Percentiles rank a stretch among this genome's conserved stretches.
Conservation (phyloP, 441 rosid genomes). For the Populus tomentosa region DNA sequence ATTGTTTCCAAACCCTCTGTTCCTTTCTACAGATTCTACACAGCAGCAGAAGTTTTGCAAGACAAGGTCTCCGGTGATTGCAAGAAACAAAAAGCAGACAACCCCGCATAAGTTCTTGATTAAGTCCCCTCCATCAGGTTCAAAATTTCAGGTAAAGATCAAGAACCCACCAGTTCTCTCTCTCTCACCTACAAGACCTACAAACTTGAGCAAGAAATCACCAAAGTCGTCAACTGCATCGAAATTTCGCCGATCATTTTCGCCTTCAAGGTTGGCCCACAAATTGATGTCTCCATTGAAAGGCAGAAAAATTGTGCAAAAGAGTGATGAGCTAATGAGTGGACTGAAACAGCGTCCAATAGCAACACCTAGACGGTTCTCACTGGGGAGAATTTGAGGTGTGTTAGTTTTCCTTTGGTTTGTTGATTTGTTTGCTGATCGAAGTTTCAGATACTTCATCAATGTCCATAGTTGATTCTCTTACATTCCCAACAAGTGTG, state of each 20-base stretch:
- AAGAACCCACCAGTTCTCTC: slow-evolving; percentile 43
- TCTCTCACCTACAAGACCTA: slow-evolving; percentile 49
- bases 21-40: slow-evolving; percentile 41
- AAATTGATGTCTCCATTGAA: slow-evolving; percentile 77
- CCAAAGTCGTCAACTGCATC: slow-evolving; percentile 34
- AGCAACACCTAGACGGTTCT: slow-evolving; percentile 32
- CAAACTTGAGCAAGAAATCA: slow-evolving; percentile 37
- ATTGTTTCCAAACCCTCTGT: slow-evolving; percentile 84
- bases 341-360: slow-evolving; percentile 72
- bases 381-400: slow-evolving; percentile 56
- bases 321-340: slow-evolving; percentile 37
- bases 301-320: slow-evolving; percentile 53
- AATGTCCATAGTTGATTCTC: slow-evolving; percentile 21
- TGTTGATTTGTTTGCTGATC: background rate
- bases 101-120: slow-evolving; percentile 85
- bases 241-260: slow-evolving; percentile 63
- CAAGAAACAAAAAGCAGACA: slow-evolving; percentile 29
- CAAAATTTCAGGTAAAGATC: slow-evolving; percentile 77
- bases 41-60: slow-evolving; percentile 61
- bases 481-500: slow-evolving; percentile 5
- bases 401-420: background rate
- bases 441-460: background rate
- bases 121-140: slow-evolving; percentile 61
- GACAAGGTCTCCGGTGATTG: slow-evolving; percentile 73
- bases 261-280: slow-evolving; percentile 66